Conservation (phyloP, 2,329 filamentous ascomycete species). For the Cylindrodendrum hubeiense region DNA sequence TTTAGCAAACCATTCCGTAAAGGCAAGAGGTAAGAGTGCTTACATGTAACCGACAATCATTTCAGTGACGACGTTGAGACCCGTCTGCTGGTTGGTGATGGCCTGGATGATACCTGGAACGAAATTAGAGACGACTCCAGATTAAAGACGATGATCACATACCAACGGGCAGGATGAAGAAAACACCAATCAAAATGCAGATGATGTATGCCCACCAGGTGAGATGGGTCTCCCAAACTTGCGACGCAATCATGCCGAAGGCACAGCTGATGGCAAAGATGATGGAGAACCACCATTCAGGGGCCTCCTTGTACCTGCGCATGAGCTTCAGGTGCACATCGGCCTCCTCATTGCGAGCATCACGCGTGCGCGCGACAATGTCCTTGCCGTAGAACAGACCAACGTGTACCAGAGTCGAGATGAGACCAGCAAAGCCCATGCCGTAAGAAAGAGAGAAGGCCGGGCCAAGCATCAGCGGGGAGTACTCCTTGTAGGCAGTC, state of each 20-base stretch:
- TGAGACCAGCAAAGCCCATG: slow-evolving; percentile 75
- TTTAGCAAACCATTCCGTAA: neutral
- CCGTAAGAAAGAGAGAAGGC: slow-evolving; percentile 73
- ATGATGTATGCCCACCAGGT: slow-evolving; percentile 65
- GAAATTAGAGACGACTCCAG: too few species aligned
- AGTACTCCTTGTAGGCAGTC: slow-evolving; percentile 73
- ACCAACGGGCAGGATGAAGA: slow-evolving; percentile 71
- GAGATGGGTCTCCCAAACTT: slow-evolving; percentile 10
- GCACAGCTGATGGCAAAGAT: slow-evolving; percentile 53
- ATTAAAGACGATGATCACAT: too few species aligned
- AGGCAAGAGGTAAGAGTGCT: neutral
- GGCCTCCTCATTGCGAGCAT: slow-evolving; percentile 60
- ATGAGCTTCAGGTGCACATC: slow-evolving; percentile 71
- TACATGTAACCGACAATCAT: slow-evolving; percentile 78
- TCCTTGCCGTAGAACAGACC: slow-evolving; percentile 66
- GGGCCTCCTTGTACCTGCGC: slow-evolving; percentile 70
- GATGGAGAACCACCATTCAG: slow-evolving; percentile 70
- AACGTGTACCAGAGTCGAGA: slow-evolving; percentile 69
- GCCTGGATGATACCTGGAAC: slow-evolving; percentile 72
- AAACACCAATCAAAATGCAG: slow-evolving; percentile 67
- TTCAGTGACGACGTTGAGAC: slow-evolving; percentile 79
- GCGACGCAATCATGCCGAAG: slow-evolving; percentile 29
- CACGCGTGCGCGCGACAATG: slow-evolving; percentile 63
- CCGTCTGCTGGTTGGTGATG: slow-evolving; percentile 72
- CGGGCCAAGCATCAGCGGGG: slow-evolving; percentile 73